Evolutionary conservation across 2,329 filamentous ascomycete species (phyloP).

Genomic region (Sporothrix globosa): DNA sequence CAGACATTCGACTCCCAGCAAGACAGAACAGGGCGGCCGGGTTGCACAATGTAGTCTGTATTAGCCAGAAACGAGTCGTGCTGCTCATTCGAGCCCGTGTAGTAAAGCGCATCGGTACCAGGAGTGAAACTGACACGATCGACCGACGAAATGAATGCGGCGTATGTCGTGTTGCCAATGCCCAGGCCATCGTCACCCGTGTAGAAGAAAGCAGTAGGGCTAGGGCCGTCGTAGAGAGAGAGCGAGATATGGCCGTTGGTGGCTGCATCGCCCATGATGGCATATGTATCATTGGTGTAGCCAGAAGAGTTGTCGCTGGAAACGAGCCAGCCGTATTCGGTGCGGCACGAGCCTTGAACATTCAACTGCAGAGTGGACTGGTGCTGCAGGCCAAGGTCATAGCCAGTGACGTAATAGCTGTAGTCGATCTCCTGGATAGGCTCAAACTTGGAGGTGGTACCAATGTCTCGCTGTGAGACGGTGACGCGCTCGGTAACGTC

Average conservation of each 20-base stretch:
- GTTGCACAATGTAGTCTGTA: constrained; percentile 36
- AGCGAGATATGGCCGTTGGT: constrained; percentile 33
- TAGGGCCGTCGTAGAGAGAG: constrained; percentile 34
- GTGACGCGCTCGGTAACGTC: constrained; percentile 27
- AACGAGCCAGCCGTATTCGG: constrained; percentile 40
- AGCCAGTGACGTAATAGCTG: constrained; percentile 38
- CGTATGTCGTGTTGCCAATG: constrained; percentile 39
- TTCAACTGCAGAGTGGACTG: constrained; percentile 37
- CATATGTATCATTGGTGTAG: constrained; percentile 35
- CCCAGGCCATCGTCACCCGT: constrained; percentile 29
- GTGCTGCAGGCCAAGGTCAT: constrained; percentile 41
- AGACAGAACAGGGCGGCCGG: constrained; percentile 37
- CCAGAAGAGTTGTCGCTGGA: constrained; percentile 33
- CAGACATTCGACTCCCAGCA: constrained; percentile 41
- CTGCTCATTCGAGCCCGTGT: constrained; percentile 28
- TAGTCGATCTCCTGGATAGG: constrained; percentile 38
- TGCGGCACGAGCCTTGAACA: constrained; percentile 40
- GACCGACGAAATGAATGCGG: constrained; percentile 39
- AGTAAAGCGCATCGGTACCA: constrained; percentile 39
- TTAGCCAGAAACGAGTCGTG: constrained; percentile 12
- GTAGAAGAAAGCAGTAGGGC: constrained; percentile 32
- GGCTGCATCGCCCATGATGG: constrained; percentile 30
- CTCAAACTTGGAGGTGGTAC: constrained; percentile 35
- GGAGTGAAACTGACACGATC: constrained; percentile 39
- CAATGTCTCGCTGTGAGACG: constrained; percentile 31